These are phyloP conservation scores for Penicillium taxi DNA, from an alignment of 495 filamentous ascomycete species.

Conservation along the genomic window DNA sequence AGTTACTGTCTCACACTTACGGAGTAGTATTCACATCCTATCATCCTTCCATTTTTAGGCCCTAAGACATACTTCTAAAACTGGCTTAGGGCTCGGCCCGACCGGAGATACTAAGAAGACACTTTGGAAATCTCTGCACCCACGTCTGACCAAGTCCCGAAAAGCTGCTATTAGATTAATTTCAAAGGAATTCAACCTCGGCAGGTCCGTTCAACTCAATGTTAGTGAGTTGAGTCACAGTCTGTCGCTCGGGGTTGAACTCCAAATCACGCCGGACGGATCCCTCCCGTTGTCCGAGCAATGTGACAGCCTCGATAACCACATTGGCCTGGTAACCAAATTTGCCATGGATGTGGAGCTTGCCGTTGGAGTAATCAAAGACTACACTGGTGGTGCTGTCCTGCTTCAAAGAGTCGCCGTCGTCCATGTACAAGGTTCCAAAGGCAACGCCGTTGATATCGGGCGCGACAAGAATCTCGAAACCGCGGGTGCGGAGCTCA, in stretches of 20 bases:
- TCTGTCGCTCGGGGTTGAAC: slow-evolving; percentile 11
- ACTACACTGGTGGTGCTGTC: slow-evolving; percentile 37
- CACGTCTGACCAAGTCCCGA: too few relatives aligned
- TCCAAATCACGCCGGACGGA: slow-evolving; percentile 1
- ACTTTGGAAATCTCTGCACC: too few relatives aligned
- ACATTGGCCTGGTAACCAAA: slow-evolving; percentile 44
- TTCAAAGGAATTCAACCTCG: not conserved
- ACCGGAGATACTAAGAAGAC: too few relatives aligned
- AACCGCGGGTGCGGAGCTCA: slow-evolving; percentile 56
- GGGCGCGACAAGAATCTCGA: slow-evolving; percentile 64
- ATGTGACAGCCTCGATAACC: slow-evolving; percentile 39
- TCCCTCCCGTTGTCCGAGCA: slow-evolving; percentile 39
- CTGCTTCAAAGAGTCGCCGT: slow-evolving; percentile 51
- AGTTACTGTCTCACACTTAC: too few relatives aligned
- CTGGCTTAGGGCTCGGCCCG: too few relatives aligned
- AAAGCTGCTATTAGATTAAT: too few relatives aligned
- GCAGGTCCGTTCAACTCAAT: slow-evolving; percentile 20
- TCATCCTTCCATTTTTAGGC: too few relatives aligned
- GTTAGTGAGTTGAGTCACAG: slow-evolving; percentile 16
- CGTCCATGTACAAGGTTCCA: slow-evolving; percentile 54
- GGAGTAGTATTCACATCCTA: too few relatives aligned
- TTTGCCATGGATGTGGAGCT: slow-evolving; percentile 42
- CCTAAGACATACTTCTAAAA: too few relatives aligned
- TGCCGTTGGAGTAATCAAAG: slow-evolving; percentile 46
- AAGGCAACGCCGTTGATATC: slow-evolving; percentile 38